These are phyloP conservation scores for Entomophthora muscae DNA, from an alignment of 371 early-diverging fungal genomes.

Conservation along the genomic window DNA sequence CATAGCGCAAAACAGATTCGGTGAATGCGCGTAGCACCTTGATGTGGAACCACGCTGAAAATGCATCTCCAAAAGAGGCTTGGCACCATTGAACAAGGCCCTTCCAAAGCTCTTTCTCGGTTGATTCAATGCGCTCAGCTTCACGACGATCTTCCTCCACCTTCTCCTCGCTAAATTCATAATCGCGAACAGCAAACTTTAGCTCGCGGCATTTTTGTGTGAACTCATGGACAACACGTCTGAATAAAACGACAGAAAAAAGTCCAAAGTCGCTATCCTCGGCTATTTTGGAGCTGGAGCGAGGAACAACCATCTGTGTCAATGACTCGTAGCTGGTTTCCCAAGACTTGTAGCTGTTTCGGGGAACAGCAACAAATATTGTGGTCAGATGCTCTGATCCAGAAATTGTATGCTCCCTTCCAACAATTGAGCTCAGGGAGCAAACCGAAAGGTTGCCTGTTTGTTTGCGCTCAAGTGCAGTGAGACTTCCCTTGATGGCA, in stretches of 20 bases:
- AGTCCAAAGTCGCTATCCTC: conserved; percentile 89
- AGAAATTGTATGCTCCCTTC: conserved; percentile 72
- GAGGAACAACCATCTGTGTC: conserved; percentile 86
- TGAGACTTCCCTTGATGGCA: conserved; percentile 55
- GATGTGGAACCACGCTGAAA: conserved; percentile 78
- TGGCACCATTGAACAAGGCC: conserved; percentile 23
- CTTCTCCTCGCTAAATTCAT: conserved; percentile 66
- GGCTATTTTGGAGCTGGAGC: conserved; percentile 74
- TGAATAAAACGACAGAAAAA: conserved; percentile 80
- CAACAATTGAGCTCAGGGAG: conserved; percentile 69
- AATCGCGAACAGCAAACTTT: conserved; percentile 87
- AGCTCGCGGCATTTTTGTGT: conserved; percentile 69
- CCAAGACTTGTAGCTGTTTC: conserved; percentile 63
- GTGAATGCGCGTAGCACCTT: conserved; percentile 87
- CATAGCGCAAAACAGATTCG: conserved; percentile 92
- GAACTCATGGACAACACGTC: conserved; percentile 75
- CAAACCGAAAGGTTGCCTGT: conserved; percentile 85
- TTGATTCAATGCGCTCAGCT: conserved; percentile 42
- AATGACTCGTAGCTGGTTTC: conserved; percentile 65
- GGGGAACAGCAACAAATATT: conserved; percentile 87
- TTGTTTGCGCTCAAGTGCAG: conserved; percentile 60
- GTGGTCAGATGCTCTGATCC: conserved; percentile 89
- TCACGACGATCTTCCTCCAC: conserved; percentile 54
- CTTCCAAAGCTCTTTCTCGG: conserved; percentile 58
- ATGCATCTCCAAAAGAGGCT: conserved; percentile 86